Conservation (phyloP, 2,329 filamentous ascomycete species). For the Parastagonospora avenae region DNA sequence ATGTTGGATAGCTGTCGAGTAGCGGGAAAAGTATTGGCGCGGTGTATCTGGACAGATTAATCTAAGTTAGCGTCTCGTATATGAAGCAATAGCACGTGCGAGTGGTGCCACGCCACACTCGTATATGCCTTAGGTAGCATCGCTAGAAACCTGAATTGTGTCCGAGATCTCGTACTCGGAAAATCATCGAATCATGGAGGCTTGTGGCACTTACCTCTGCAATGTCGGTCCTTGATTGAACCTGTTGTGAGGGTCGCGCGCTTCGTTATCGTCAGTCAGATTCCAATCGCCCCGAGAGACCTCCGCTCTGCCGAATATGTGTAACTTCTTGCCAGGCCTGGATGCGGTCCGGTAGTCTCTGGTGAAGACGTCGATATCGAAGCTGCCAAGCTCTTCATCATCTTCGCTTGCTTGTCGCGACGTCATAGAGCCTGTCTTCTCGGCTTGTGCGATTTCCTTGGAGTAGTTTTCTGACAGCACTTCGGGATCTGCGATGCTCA, state of each 20-base stretch:
- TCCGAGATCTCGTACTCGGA: conserved; percentile 7
- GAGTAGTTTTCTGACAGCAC: conserved; percentile 31
- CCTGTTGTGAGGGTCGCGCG: conserved; percentile 40
- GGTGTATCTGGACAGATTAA: conserved; percentile 53
- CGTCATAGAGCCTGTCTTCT: conserved; percentile 33
- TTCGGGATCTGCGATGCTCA: conserved; percentile 61
- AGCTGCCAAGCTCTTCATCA: conserved; percentile 25
- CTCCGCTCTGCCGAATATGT: conserved; percentile 50
- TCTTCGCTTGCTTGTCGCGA: conserved; percentile 23
- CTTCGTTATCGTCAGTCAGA: conserved; percentile 31
- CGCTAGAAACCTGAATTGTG: not conserved
- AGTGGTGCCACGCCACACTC: conserved; percentile 3
- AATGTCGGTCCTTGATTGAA: conserved; percentile 42
- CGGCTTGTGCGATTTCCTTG: conserved; percentile 28
- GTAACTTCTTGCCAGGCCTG: conserved; percentile 30
- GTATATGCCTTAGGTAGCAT: not conserved
- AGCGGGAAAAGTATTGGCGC: conserved; percentile 70
- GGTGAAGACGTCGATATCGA: conserved; percentile 43
- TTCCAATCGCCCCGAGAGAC: conserved; percentile 48
- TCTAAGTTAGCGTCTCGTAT: conserved; percentile 12
- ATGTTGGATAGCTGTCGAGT: conserved; percentile 77
- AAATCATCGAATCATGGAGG: conserved; percentile 1
- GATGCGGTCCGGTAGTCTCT: conserved; percentile 33
- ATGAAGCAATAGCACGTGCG: conserved; percentile 6
- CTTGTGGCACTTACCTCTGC: conserved; percentile 39